phyloP scores from a whole-genome alignment of 2,329 filamentous ascomycete species.

The Diaporthe helianthi region DNA sequence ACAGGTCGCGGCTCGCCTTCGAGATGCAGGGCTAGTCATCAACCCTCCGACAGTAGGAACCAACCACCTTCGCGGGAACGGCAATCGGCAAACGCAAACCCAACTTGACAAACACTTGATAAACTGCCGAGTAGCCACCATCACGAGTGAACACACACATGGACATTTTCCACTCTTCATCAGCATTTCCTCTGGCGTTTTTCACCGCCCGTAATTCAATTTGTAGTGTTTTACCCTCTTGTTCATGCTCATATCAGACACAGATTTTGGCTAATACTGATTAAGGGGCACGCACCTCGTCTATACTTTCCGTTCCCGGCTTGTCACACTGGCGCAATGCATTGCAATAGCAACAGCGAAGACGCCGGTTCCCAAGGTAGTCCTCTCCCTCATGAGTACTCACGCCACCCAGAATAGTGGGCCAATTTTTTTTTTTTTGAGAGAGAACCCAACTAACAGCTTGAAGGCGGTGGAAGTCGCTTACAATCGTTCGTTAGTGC shows the following conservation, averaged over 20 bases:
- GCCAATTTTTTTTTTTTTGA: no score
- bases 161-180: background rate
- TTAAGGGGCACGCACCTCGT: background rate
- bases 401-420: background rate
- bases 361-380: background rate
- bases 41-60: conserved; percentile 11
- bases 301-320: background rate
- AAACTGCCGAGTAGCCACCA: conserved; percentile 6
- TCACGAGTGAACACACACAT: conserved; percentile 1
- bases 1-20: conserved; percentile 5
- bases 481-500: conserved; percentile 34
- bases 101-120: background rate
- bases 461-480: conserved; percentile 26
- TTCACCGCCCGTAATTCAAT: background rate
- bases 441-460: background rate
- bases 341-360: background rate
- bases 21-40: conserved; percentile 10
- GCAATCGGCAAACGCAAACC: conserved; percentile 17
- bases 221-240: background rate
- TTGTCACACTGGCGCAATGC: background rate
- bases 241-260: background rate
- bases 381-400: conserved; percentile 26
- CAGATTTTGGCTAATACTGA: background rate
- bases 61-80: background rate
- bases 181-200: background rate